phyloP scores from a whole-genome alignment of 306 rosid species.

The Rubus idaeus region DNA sequence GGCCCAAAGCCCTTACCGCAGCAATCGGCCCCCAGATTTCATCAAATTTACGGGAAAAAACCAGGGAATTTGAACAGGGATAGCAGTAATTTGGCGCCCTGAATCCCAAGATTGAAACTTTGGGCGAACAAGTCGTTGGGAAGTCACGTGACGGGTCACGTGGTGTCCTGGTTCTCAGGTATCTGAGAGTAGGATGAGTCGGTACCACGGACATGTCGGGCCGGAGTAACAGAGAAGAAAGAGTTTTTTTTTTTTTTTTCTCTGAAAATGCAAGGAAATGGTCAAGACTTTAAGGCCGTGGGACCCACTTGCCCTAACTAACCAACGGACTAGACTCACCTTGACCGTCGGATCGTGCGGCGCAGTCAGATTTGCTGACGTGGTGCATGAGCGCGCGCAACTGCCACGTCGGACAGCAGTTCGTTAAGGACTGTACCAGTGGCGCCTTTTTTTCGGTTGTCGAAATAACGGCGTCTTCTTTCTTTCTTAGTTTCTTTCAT shows the following conservation, averaged over 20 bases:
- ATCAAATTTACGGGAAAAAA: conserved; percentile 15
- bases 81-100: background rate
- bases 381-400: background rate
- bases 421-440: background rate
- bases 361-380: background rate
- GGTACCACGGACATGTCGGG: conserved; percentile 45
- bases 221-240: background rate
- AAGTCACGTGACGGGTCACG: conserved; percentile 22
- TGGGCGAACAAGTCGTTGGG: background rate
- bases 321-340: background rate
- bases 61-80: background rate
- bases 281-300: background rate
- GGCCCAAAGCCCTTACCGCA: conserved; percentile 21
- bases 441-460: too few species aligned
- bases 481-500: too few species aligned
- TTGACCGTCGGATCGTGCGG: background rate
- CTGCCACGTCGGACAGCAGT: background rate
- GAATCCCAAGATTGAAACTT: conserved; percentile 4
- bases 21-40: background rate
- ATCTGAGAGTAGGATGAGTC: conserved; percentile 16
- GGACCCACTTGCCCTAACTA: background rate
- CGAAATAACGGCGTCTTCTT: too few species aligned
- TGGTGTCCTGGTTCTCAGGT: conserved; percentile 15
- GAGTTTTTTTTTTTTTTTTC: background rate
- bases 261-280: background rate